Evolutionary conservation across 148 eudicot species (phyloP).

Genomic region (Chenopodium quinoa): DNA sequence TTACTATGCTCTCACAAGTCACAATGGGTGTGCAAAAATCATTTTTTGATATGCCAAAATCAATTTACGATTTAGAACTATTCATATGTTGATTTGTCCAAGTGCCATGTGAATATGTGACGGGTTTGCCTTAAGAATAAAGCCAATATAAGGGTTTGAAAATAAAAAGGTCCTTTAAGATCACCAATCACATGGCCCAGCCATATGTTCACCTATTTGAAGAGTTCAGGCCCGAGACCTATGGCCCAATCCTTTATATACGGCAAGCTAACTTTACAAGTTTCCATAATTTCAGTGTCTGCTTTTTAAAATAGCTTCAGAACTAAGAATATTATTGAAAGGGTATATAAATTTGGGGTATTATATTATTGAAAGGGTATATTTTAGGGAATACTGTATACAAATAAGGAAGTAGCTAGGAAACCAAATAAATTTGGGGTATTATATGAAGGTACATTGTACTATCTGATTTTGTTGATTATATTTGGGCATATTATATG

Average conservation of each 20-base stretch:
- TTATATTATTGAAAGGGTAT: background rate
- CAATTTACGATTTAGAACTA: background rate
- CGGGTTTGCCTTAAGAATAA: background rate
- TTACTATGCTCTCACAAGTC: too few relatives aligned
- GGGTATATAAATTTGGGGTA: background rate
- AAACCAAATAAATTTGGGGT: background rate
- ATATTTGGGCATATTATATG: slow-evolving; percentile 2
- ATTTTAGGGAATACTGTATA: too few relatives aligned
- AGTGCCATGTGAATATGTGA: background rate
- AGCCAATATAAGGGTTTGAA: background rate
- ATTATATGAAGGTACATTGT: slow-evolving; percentile 17
- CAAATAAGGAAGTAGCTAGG: background rate
- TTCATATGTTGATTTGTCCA: background rate
- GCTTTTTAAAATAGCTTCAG: background rate
- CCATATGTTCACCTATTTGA: background rate
- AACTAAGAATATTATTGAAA: background rate
- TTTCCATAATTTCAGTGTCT: background rate
- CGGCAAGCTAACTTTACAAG: background rate
- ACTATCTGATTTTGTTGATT: slow-evolving; percentile 18
- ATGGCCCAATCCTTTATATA: background rate
- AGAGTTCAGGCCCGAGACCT: background rate
- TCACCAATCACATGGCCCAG: background rate
- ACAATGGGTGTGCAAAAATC: too few relatives aligned
- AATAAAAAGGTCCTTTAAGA: background rate
- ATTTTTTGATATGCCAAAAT: too few relatives aligned